These are phyloP conservation scores for Dipteronia sinensis DNA, from an alignment of 345 rosid genomes.

Conservation along the genomic window DNA sequence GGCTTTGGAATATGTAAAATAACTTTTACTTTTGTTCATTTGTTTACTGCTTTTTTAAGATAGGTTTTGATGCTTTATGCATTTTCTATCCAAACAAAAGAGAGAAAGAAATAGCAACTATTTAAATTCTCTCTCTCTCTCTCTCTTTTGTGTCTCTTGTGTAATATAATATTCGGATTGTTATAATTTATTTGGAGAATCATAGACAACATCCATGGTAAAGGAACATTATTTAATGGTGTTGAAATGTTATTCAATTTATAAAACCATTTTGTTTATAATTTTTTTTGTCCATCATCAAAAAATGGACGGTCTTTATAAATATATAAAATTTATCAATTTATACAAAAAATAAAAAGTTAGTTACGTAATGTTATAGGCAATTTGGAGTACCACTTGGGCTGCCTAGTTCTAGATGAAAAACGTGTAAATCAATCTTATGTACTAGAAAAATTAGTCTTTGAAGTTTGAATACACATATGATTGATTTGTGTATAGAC, in stretches of 20 bases:
- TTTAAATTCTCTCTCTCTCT: no score
- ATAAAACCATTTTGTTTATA: no score
- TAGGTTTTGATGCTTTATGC: slow-evolving; percentile 8
- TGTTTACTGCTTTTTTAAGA: background rate
- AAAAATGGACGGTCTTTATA: no score
- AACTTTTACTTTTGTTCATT: slow-evolving; percentile 28
- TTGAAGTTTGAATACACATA: background rate
- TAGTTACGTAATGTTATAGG: no score
- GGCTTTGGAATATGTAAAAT: slow-evolving; percentile 26
- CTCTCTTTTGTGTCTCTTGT: background rate
- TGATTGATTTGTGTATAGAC: background rate
- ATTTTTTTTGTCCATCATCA: no score
- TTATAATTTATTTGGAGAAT: background rate
- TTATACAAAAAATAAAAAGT: no score
- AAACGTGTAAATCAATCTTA: background rate
- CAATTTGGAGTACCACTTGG: no score
- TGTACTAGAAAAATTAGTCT: no score
- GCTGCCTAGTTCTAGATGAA: no score
- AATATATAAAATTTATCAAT: no score
- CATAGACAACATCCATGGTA: background rate
- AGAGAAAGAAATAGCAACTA: background rate
- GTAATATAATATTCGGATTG: background rate
- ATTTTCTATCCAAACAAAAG: background rate
- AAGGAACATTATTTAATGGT: background rate
- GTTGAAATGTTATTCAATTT: background rate